Conservation (phyloP, 176 grass and related monocot species). For the Avena atlantica region DNA sequence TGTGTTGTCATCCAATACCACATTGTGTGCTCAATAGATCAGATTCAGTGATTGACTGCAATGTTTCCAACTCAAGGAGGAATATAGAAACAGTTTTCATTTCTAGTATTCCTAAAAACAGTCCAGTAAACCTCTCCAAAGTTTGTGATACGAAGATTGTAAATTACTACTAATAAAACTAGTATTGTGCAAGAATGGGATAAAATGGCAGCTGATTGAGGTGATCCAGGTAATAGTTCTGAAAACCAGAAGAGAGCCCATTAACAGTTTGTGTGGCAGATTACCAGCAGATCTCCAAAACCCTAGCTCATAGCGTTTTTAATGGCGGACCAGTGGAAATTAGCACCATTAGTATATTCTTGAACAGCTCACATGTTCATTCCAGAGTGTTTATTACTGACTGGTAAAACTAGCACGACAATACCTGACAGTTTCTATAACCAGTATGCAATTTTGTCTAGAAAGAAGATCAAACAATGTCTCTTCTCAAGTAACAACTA, state of each 20-base stretch:
- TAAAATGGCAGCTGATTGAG: background rate
- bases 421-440: background rate
- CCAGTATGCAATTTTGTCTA: background rate
- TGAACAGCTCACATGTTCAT: background rate
- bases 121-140: background rate
- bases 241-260: background rate
- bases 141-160: background rate
- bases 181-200: conserved; percentile 5
- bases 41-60: background rate
- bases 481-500: conserved; percentile 20
- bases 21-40: background rate
- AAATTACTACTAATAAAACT: background rate
- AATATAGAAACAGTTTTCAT: background rate
- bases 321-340: background rate
- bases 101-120: background rate
- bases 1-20: background rate
- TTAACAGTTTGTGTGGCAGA: background rate
- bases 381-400: background rate
- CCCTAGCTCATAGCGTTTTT: background rate
- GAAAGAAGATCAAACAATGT: conserved; percentile 10
- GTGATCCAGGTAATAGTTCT: background rate
- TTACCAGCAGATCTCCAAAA: background rate
- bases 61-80: background rate
- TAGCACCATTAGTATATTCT: background rate
- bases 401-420: background rate